Base-by-base conservation (phyloP, 1,284 basidiomycete genomes). In the Hypsizygus ulmarius region DNA sequence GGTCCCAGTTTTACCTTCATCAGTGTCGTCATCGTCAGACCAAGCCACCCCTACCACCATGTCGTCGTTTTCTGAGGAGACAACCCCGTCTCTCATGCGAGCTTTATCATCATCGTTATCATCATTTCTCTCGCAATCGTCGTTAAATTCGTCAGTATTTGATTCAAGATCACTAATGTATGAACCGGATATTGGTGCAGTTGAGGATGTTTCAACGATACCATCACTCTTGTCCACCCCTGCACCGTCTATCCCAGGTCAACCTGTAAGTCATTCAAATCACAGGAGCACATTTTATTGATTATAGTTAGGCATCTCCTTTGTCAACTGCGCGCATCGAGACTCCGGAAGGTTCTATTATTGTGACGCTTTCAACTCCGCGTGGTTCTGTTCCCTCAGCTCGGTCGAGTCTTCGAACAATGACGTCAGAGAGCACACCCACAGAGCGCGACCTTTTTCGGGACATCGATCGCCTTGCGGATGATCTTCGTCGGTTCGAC, bases 381-480 rank as follows among this genome's bases (percentile, higher is more conserved):
- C 72, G 74, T n/a, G 78, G 77, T 10, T 73, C 78, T 49, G 67
- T 62, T 0, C 81, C 79, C 1, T 86, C 87, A 0, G 77, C 81
- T 16, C 73, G 71, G 44, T 76, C 78, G 1, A 71, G 66, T 39
- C 57, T 84, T n/a, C 68, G 74, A 38, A 86, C 84, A 0, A 63
- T 78, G 15, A 65, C 80, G 6, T 62, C 67, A 0, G 55, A 61
- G 34, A 68, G 71, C 48, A 55, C 60, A 61, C 53, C 70, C 16
- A 64, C 64, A 9, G 61, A 69, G 64, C 57, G 74, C 64, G 62
- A 78, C 73, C 49, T 85, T 41, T 77, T 75, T 3, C 72, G 78
- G n/a, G 87, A 90, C 56, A 73, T 91, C 18, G 81, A 84, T 54
- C 71, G 77, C 6, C 64, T 91, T 9, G 72, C 83, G 18, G 77